phyloP scores from a whole-genome alignment of 345 rosid genomes.

The Nephelium lappaceum region DNA sequence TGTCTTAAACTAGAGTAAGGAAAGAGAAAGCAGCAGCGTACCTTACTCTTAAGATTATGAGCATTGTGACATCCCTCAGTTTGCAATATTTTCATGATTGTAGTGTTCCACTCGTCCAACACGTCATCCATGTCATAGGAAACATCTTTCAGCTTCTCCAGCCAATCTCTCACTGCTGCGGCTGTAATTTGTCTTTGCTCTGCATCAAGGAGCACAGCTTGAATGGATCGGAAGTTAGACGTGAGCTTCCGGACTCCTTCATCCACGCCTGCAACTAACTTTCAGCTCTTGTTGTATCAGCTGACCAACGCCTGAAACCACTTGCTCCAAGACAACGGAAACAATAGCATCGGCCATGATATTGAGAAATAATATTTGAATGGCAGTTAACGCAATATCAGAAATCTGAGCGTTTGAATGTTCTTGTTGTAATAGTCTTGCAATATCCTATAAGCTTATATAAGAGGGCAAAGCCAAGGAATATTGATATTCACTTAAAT shows the following conservation, averaged over 20 bases:
- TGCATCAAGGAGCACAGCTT: neutral
- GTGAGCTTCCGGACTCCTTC: neutral
- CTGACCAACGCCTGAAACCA: neutral
- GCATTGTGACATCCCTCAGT: neutral
- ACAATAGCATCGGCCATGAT: constrained; percentile 1
- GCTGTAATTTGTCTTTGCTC: neutral
- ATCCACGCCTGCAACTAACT: neutral
- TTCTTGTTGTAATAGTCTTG: neutral
- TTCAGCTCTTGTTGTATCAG: neutral
- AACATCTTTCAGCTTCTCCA: too few species aligned
- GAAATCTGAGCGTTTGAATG: neutral
- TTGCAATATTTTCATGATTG: neutral
- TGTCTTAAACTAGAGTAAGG: neutral
- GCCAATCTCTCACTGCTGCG: too few species aligned
- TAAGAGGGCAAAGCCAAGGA: too few species aligned
- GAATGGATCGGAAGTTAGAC: neutral
- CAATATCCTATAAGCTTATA: neutral
- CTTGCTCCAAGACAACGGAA: neutral
- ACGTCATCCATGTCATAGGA: too few species aligned
- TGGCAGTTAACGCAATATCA: neutral
- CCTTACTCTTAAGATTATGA: neutral
- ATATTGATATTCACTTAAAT: too few species aligned
- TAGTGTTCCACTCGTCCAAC: too few species aligned
- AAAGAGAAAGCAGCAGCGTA: neutral
- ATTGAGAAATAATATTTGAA: neutral